Base-by-base conservation (phyloP, 768 basidiomycete species). In the Lentinula sp. region DNA sequence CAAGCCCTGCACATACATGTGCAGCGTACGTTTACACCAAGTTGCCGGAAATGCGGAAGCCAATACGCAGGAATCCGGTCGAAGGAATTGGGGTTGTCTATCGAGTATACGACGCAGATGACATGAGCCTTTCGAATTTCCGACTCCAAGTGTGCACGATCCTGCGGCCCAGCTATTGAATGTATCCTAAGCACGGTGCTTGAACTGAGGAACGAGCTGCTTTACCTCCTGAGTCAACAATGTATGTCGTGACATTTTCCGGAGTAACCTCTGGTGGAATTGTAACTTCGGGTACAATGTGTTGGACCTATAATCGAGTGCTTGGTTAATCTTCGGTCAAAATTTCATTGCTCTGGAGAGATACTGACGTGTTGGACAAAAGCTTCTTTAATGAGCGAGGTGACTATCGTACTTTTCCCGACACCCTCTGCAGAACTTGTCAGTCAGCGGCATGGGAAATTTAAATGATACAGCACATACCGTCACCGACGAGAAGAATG, bases 41-140 rank as follows among this genome's bases (percentile, higher is more conserved):
- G 82, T 65, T 93, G 87, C 15, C 95, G 85, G 75, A 99, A 96
- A 67, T 93, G 87, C 23, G 96, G 96, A 60, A 99, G 78, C 96
- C 96, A 99, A 70, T 93, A 98, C 1, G 95, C 88, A n/a, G 96
- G 93, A 74, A 99, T 93, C 53, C 96, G 88, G 75, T 96, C 93
- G 74, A 99, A 99, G 13, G 94, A 95, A 68, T 91, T 89, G 36
- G 96, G 90, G 71, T 95, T 93, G 78, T 98, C 95, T 69, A 98
- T 94, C 36, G 93, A 87, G 72, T 98, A 98, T 49, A 99, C 96
- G 62, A 99, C 88, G 70, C 93, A 96, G 64, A 98, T 98, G 69
- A 97, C 96, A 77, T 99, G 95, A 10, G 96, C 95, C 72, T 97
- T 95, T 56, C 94, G 87, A 62, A 98, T 91, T 81, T 98, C 95